Conservation (phyloP, 164 flowering plant species). For the Saururus chinensis region DNA sequence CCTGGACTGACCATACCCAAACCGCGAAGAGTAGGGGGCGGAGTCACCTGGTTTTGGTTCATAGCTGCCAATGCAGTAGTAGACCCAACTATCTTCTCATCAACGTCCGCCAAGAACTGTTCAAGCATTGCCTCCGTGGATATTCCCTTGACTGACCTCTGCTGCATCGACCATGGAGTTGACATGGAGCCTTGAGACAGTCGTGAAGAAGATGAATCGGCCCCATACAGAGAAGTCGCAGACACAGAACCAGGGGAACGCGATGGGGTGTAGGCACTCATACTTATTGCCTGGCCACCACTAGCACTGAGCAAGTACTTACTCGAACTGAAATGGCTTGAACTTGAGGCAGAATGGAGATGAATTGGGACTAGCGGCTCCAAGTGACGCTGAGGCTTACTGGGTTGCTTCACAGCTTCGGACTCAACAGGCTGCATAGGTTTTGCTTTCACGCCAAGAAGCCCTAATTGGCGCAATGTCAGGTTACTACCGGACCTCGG, state of each 20-base stretch:
- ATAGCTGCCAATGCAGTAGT: constrained; percentile 46
- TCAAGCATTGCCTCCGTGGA: constrained; percentile 68
- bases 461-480: constrained; percentile 53
- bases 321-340: constrained; percentile 28
- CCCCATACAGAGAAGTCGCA: constrained; percentile 49
- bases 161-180: constrained; percentile 77
- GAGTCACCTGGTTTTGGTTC: constrained; percentile 16
- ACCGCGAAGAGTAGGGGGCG: constrained; percentile 60
- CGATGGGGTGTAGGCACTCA: constrained; percentile 26
- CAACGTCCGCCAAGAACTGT: constrained; percentile 65
- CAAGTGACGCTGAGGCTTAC: constrained; percentile 38
- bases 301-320: constrained; percentile 22
- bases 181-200: constrained; percentile 38
- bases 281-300: constrained; percentile 24
- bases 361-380: constrained; percentile 72
- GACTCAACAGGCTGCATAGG: constrained; percentile 16
- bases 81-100: constrained; percentile 67
- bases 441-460: constrained; percentile 59
- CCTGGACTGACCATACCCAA: constrained; percentile 53
- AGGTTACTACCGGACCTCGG: constrained; percentile 35
- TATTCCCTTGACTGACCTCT: constrained; percentile 41
- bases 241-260: constrained; percentile 52
- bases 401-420: constrained; percentile 52
- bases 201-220: constrained; percentile 34
- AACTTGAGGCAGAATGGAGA: constrained; percentile 41